These are phyloP conservation scores for Entonaema liquescens DNA, from an alignment of 495 filamentous ascomycete genomes.

Conservation along the genomic window DNA sequence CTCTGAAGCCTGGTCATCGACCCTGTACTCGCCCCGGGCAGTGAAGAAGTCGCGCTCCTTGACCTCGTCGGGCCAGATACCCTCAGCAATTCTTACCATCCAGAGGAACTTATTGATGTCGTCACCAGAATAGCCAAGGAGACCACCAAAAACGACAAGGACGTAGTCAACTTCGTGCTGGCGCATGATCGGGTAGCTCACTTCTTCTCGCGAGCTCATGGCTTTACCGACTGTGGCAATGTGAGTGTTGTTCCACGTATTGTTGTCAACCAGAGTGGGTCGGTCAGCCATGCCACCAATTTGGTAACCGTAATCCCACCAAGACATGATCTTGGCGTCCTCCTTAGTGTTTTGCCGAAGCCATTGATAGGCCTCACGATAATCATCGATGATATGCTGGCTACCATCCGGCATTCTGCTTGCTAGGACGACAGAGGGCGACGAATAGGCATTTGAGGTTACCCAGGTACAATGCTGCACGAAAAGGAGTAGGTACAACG, in stretches of 20 bases:
- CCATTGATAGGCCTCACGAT: slow-evolving; percentile 99
- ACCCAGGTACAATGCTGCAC: slow-evolving; percentile 99
- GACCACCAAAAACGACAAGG: slow-evolving; percentile 93
- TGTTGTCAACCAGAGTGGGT: slow-evolving; percentile 98
- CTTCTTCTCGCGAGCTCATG: slow-evolving; percentile 96
- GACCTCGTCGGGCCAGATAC: slow-evolving; percentile 99
- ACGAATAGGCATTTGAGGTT: slow-evolving; percentile 98
- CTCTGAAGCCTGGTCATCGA: slow-evolving; percentile 93
- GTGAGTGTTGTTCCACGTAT: slow-evolving; percentile 99
- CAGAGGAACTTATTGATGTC: slow-evolving; percentile 99
- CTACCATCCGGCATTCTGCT: slow-evolving; percentile 92
- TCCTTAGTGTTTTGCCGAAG: slow-evolving; percentile 94
- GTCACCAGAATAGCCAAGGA: slow-evolving; percentile 98
- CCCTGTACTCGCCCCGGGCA: slow-evolving; percentile 90
- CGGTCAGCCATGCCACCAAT: slow-evolving; percentile 99
- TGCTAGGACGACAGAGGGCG: slow-evolving; percentile 95
- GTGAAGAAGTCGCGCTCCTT: slow-evolving; percentile 98
- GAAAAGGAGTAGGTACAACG: slow-evolving; percentile 86
- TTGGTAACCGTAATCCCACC: slow-evolving; percentile 99
- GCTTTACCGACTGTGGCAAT: slow-evolving; percentile 99
- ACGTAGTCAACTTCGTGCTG: slow-evolving; percentile 99
- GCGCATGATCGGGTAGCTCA: slow-evolving; percentile 97
- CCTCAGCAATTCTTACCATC: slow-evolving; percentile 99
- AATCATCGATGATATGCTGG: slow-evolving; percentile 99
- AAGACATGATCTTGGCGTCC: slow-evolving; percentile 98